Conservation (phyloP, 2,329 filamentous ascomycete genomes). For the Salinomyces thailandicus region DNA sequence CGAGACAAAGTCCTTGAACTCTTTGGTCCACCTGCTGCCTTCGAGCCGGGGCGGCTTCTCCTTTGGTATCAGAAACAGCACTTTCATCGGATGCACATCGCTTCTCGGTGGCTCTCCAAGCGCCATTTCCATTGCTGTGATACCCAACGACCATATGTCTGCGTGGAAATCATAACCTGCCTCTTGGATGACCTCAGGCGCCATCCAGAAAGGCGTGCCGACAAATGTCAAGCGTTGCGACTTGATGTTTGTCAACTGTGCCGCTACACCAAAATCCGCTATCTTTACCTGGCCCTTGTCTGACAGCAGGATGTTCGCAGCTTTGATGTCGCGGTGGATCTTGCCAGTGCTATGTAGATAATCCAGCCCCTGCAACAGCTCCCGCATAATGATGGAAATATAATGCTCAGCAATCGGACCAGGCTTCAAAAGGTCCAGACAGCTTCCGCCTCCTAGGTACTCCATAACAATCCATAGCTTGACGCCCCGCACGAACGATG, state of each 20-base stretch:
- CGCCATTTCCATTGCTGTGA: constrained; percentile 83
- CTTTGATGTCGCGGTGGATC: constrained; percentile 94
- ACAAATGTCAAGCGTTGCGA: constrained; percentile 96
- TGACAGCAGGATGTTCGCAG: constrained; percentile 89
- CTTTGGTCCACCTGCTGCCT: constrained; percentile 61
- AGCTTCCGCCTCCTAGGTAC: constrained; percentile 88
- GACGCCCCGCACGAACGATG: constrained; percentile 87
- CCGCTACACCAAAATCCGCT: constrained; percentile 93
- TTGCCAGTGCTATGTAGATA: constrained; percentile 92
- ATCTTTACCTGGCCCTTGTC: constrained; percentile 85
- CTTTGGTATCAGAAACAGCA: constrained; percentile 83
- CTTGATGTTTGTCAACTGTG: constrained; percentile 94
- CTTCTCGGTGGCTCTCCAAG: constrained; percentile 82
- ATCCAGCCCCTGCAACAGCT: constrained; percentile 79
- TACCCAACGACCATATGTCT: constrained; percentile 86
- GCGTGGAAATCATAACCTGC: constrained; percentile 77
- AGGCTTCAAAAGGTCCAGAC: constrained; percentile 85
- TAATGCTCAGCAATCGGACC: constrained; percentile 74
- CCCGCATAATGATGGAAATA: constrained; percentile 87
- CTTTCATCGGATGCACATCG: constrained; percentile 84
- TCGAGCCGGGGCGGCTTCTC: constrained; percentile 75
- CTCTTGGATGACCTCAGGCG: constrained; percentile 86
- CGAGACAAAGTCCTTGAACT: constrained; percentile 89
- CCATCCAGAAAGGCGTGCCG: constrained; percentile 96
- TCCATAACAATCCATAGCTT: constrained; percentile 99